Percentiles rank a stretch among this genome's conserved stretches.
Evolutionary conservation across 768 basidiomycete species (phyloP).

Genomic region (Chalciporus pseudorubinellus): DNA sequence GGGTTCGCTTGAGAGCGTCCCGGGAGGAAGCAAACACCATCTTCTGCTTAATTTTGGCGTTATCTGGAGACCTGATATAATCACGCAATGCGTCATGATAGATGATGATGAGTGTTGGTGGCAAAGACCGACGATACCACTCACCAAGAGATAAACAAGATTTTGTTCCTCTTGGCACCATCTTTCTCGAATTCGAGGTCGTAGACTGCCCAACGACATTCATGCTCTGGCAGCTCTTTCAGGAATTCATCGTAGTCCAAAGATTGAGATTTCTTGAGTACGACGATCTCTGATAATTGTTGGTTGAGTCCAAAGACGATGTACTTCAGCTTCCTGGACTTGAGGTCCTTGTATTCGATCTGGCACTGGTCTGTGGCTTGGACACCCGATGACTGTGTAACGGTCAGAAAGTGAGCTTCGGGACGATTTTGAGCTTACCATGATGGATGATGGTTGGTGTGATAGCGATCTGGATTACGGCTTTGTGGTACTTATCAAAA

Average conservation of each 20-base stretch:
- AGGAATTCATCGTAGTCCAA: constrained; percentile 72
- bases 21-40: constrained; percentile 91
- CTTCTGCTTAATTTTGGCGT: constrained; percentile 83
- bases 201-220: constrained; percentile 89
- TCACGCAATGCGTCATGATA: background rate
- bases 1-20: constrained; percentile 67
- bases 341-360: constrained; percentile 20
- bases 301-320: constrained; percentile 73
- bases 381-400: constrained; percentile 36
- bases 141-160: constrained; percentile 83
- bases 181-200: constrained; percentile 83
- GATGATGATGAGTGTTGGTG: background rate
- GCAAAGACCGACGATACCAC: constrained; percentile 31
- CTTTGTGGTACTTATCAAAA: background rate
- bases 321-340: constrained; percentile 65
- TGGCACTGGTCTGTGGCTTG: constrained; percentile 53
- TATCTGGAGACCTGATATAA: constrained; percentile 75
- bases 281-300: constrained; percentile 68
- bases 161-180: constrained; percentile 77
- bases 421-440: constrained; percentile 22
- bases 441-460: constrained; percentile 5
- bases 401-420: background rate
- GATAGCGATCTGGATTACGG: constrained; percentile 12
- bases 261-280: constrained; percentile 58
- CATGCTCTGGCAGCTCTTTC: constrained; percentile 63